A percentile compares a stretch with the other conserved stretches of the same genome.
Evolutionary conservation across 306 rosid genomes (phyloP).

Genomic region (Dicorynia guianensis): DNA sequence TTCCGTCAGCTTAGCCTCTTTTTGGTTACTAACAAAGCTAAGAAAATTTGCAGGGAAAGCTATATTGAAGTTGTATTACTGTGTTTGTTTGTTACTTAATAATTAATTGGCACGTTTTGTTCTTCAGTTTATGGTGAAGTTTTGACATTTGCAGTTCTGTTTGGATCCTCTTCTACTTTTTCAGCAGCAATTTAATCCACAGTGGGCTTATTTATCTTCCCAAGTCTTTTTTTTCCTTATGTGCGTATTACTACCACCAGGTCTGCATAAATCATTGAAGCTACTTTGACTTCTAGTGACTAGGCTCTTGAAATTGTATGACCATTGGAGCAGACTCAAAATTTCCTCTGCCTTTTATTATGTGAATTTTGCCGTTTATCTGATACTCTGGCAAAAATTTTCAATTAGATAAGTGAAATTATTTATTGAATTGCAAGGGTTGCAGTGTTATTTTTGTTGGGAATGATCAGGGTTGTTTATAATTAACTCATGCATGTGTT

Average conservation of each 20-base stretch:
- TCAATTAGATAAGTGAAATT: background rate
- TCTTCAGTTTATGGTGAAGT: background rate
- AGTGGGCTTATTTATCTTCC: background rate
- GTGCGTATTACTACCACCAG: too few species aligned
- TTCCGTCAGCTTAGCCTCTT: background rate
- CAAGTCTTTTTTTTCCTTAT: background rate
- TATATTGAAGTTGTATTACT: background rate
- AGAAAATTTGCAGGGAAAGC: background rate
- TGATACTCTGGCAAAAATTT: background rate
- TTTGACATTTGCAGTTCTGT: slow-evolving; percentile 2
- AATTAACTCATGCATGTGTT: slow-evolving; percentile 34
- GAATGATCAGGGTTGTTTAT: slow-evolving; percentile 2
- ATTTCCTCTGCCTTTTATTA: background rate
- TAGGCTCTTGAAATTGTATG: slow-evolving; percentile 33
- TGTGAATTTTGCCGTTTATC: background rate
- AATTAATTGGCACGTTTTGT: background rate
- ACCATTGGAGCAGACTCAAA: background rate
- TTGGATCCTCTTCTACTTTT: background rate
- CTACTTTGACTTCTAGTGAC: background rate
- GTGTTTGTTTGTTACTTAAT: background rate
- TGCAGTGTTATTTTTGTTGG: background rate
- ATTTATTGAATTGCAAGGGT: background rate
- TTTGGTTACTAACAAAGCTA: slow-evolving; percentile 33
- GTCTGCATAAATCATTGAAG: background rate
- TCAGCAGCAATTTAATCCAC: background rate